Evolutionary conservation across 257 asterid genomes (phyloP).

Genomic region (Ocimum tenuiflorum): DNA sequence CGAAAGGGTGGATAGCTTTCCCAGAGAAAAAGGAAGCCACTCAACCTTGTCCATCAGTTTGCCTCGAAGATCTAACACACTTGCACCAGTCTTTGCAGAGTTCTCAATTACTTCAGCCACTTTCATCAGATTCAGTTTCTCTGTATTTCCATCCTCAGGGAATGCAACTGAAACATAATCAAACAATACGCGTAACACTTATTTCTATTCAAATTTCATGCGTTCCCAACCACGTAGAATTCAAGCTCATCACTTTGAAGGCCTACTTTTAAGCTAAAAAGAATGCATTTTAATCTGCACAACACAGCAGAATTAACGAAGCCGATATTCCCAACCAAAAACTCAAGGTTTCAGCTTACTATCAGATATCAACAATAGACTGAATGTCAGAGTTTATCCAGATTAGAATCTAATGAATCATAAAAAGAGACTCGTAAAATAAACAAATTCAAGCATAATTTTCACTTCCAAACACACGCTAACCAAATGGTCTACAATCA

Average conservation of each 20-base stretch:
- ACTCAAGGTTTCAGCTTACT: background rate
- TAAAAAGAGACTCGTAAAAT: background rate
- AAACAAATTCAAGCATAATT: background rate
- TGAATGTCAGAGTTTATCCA: background rate
- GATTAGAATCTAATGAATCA: background rate
- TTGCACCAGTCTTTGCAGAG: conserved; percentile 37
- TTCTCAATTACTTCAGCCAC: conserved; percentile 61
- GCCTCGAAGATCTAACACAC: conserved; percentile 53
- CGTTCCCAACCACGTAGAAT: background rate
- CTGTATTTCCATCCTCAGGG: conserved; percentile 28
- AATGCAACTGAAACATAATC: conserved; percentile 24
- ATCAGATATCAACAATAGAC: background rate
- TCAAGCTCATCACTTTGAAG: background rate
- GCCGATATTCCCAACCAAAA: background rate
- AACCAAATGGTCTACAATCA: background rate
- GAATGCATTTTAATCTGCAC: too few relatives aligned
- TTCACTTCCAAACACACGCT: background rate
- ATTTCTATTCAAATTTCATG: background rate
- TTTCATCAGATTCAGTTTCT: conserved; percentile 45
- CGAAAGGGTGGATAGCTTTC: conserved; percentile 47
- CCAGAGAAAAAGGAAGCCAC: conserved; percentile 83
- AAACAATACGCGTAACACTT: conserved; percentile 5
- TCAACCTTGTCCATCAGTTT: conserved; percentile 67
- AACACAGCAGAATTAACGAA: background rate
- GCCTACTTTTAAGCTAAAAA: too few relatives aligned